Conservation (phyloP, 106 monocot genomes). For the Dendrobium nobile region DNA sequence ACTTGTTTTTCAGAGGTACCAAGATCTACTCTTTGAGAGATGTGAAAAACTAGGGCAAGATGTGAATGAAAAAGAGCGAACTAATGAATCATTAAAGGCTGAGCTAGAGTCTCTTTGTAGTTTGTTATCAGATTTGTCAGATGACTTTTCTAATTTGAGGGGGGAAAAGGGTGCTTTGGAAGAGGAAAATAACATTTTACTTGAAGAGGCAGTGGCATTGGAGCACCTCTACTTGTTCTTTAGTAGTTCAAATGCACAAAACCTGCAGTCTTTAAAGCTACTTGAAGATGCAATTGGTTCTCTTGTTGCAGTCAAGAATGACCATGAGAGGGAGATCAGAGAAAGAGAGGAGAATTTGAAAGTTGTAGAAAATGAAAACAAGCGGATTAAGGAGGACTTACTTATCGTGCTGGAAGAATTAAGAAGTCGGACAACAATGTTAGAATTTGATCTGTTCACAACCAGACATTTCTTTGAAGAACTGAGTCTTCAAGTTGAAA, state of each 20-base stretch:
- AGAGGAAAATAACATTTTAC: constrained; percentile 32
- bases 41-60: constrained; percentile 1
- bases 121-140: constrained; percentile 10
- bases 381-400: constrained; percentile 18
- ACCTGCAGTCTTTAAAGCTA: constrained; percentile 16
- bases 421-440: constrained; percentile 1
- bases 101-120: background rate
- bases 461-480: constrained; percentile 20
- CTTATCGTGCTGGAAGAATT: constrained; percentile 13
- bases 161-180: constrained; percentile 29
- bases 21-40: background rate
- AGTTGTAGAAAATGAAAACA: constrained; percentile 24
- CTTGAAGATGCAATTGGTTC: constrained; percentile 13
- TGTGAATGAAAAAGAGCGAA: background rate
- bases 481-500: constrained; percentile 8
- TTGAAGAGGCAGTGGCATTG: constrained; percentile 28
- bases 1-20: constrained; percentile 2
- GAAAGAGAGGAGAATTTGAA: constrained; percentile 19
- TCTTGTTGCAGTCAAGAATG: constrained; percentile 14
- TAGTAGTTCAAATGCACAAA: constrained; percentile 31
- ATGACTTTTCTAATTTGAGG: constrained; percentile 18
- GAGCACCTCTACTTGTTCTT: constrained; percentile 43
- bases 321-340: constrained; percentile 21
- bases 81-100: background rate
- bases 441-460: constrained; percentile 21